A percentile compares a stretch with the other conserved stretches of the same genome.
Evolutionary conservation across 2,329 filamentous ascomycete species (phyloP).

Genomic region (Fusarium liriodendri): DNA sequence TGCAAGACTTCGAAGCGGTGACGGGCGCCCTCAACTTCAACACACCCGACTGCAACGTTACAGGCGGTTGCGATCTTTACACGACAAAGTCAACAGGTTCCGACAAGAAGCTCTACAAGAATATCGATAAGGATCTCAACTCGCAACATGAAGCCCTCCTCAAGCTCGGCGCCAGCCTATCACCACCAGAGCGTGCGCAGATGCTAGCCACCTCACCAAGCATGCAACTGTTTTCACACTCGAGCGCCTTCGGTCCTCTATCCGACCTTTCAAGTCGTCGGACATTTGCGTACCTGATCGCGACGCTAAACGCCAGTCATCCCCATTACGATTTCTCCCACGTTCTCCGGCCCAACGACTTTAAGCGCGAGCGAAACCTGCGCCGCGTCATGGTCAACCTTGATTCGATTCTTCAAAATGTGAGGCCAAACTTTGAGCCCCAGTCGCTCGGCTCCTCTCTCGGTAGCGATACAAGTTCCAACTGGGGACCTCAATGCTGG

Average conservation of each 20-base stretch:
- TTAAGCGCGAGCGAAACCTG: constrained; percentile 84
- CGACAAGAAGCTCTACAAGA: constrained; percentile 97
- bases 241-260: constrained; percentile 91
- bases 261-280: constrained; percentile 89
- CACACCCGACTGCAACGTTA: constrained; percentile 90
- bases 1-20: constrained; percentile 91
- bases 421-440: constrained; percentile 73
- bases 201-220: constrained; percentile 74
- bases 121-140: constrained; percentile 91
- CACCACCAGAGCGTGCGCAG: constrained; percentile 80
- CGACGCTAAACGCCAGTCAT: constrained; percentile 95
- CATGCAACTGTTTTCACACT: constrained; percentile 74
- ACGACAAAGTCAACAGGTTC: constrained; percentile 95
- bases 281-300: constrained; percentile 95
- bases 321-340: constrained; percentile 94
- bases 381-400: constrained; percentile 87
- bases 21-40: constrained; percentile 96
- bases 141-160: constrained; percentile 91
- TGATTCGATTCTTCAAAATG: constrained; percentile 87
- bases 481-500: constrained; percentile 95
- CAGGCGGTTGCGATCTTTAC: constrained; percentile 95
- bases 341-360: constrained; percentile 88
- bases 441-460: constrained; percentile 56
- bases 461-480: constrained; percentile 63
- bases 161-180: constrained; percentile 86